A percentile compares a stretch with the other conserved stretches of the same genome.
phyloP scores from a whole-genome alignment of 768 basidiomycete genomes.

The Phaeolepiota aurea region DNA sequence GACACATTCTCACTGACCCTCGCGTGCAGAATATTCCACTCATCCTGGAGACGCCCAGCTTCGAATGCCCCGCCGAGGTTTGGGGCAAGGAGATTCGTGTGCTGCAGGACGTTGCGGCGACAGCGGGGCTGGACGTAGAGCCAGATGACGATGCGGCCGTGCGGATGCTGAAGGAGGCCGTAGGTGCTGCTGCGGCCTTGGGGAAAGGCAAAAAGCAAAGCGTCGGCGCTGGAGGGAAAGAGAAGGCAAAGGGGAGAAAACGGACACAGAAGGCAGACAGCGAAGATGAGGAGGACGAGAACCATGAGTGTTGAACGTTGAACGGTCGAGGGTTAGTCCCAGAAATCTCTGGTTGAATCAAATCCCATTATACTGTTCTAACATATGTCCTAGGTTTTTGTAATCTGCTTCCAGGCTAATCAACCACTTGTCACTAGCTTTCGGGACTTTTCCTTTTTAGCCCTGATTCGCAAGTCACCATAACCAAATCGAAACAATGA shows the following conservation, averaged over 20 bases:
- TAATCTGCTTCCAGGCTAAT: not conserved
- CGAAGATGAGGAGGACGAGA: not conserved
- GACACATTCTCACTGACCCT: slow-evolving; percentile 57
- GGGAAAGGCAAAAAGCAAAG: not conserved
- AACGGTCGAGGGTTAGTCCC: not conserved
- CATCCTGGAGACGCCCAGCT: slow-evolving; percentile 74
- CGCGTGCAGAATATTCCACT: slow-evolving; percentile 66
- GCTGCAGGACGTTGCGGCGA: slow-evolving; percentile 35
- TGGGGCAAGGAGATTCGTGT: slow-evolving; percentile 71
- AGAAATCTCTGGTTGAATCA: not conserved
- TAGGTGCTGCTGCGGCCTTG: not conserved
- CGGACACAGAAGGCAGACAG: not conserved
- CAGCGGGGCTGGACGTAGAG: not conserved
- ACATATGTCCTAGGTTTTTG: not conserved
- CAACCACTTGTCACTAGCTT: not conserved
- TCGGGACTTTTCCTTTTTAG: no score
- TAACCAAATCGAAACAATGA: no score
- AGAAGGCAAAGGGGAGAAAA: not conserved
- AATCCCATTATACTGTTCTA: no score
- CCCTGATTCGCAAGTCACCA: no score
- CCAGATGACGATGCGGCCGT: slow-evolving; percentile 2
- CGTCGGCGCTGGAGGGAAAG: not conserved
- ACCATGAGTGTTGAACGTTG: not conserved
- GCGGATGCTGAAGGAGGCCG: slow-evolving; percentile 5
- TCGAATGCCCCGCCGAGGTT: slow-evolving; percentile 49